These are phyloP conservation scores for Arabidopsis suecica DNA, from an alignment of 345 rosid species.

Conservation along the genomic window DNA sequence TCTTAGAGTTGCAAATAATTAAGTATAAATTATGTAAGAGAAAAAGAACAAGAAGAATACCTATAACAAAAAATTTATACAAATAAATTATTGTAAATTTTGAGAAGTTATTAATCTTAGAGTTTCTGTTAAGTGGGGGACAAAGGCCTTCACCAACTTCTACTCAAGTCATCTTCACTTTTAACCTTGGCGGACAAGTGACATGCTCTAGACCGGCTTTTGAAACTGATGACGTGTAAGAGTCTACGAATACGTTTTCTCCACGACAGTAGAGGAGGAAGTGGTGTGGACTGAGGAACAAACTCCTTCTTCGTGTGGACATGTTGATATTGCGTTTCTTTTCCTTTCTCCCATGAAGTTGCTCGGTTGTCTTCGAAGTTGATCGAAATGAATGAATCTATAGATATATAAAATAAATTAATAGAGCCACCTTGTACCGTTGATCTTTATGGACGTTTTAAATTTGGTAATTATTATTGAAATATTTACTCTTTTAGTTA, in stretches of 20 bases:
- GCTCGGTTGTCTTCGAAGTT: slow-evolving; percentile 31
- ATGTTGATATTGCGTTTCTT: slow-evolving; percentile 14
- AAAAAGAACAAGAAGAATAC: not conserved
- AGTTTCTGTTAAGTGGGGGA: slow-evolving; percentile 12
- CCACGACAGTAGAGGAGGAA: slow-evolving; percentile 65
- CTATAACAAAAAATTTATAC: slow-evolving; percentile 5
- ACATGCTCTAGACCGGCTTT: slow-evolving; percentile 60
- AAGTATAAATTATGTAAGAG: not conserved
- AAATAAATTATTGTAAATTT: not conserved
- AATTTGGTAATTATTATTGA: not conserved
- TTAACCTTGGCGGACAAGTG: slow-evolving; percentile 48
- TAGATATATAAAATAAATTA: not conserved
- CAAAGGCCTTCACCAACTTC: slow-evolving; percentile 17
- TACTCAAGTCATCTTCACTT: slow-evolving; percentile 30
- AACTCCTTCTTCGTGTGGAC: slow-evolving; percentile 20
- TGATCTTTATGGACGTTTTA: slow-evolving; percentile 47
- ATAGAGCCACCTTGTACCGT: slow-evolving; percentile 9
- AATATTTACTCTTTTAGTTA: not conserved
- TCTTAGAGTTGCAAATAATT: not conserved
- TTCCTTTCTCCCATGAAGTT: slow-evolving; percentile 37
- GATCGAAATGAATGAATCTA: slow-evolving; percentile 43
- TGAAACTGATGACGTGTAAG: slow-evolving; percentile 66
- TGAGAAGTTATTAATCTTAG: not conserved
- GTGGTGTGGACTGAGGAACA: slow-evolving; percentile 47
- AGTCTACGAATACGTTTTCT: slow-evolving; percentile 71